Base-by-base conservation (phyloP, 805 yeast species). In the Tetrapisispora nanseiensis region DNA sequence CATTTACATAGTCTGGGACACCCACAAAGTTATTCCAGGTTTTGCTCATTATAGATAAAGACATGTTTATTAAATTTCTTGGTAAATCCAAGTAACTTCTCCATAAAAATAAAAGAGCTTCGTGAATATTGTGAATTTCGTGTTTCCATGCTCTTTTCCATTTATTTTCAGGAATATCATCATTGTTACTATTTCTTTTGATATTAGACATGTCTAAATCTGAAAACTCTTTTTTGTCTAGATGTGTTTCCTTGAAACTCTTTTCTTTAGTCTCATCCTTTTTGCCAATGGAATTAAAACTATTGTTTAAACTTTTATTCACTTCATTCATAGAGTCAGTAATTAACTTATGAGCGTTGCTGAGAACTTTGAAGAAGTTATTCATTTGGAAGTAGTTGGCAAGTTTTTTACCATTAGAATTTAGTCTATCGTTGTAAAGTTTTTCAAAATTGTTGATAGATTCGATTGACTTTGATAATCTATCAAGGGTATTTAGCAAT, bases 401-500 rank as follows among this genome's bases (percentile, higher is more conserved):
- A 11, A 53, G 36, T 37, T 48, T 51, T 20, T 46, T 36, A 12
- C 42, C 45, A 12, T 41, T 33, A 4, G 34, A 53, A 27, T 49
- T 48, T 27, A 54, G 36, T 42, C 56, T 61, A 29, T 63, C 63
- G 54, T 56, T 51, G 48, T 78, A 80, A 64, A 81, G 54, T 24
- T 54, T 54, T 57, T 78, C 81, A 64, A 92, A 92, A 51, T 76
- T 74, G 47, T 76, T 76, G 39, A 89, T 79, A 22, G 95, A 76
- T 44, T 71, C 74, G 23, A 92, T 70, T 27, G 95, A 82, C 65
- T 86, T 86, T 3, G 96, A 83, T 44, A 92, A 71, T 52, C 97
- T 75, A 56, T 89, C 96, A 65, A 86, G 86, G 0, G 97, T 90
- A 66, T 92, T 92, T 54, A 92, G 68, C 50, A 92, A 73, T 1